Conservation (phyloP, 1,284 basidiomycete genomes). For the Apiotrichum gamsii region DNA sequence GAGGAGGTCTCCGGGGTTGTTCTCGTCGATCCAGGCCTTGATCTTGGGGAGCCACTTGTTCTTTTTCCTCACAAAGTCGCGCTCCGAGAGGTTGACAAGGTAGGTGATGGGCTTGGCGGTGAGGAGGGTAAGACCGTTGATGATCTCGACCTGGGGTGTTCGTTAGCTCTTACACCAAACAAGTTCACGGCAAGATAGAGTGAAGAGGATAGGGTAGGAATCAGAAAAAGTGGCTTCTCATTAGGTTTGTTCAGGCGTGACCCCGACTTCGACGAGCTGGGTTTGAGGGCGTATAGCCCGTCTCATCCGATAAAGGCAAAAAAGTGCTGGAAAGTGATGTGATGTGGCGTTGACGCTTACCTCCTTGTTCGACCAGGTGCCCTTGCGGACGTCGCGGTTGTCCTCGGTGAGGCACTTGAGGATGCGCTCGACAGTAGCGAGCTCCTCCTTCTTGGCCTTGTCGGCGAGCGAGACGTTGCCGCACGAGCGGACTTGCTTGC, state of each 20-base stretch:
- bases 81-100: constrained; percentile 94
- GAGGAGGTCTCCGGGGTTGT: constrained; percentile 92
- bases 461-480: constrained; percentile 80
- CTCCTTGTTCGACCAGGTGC: constrained; percentile 95
- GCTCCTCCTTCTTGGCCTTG: constrained; percentile 94
- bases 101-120: constrained; percentile 98
- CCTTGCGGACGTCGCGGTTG: constrained; percentile 87
- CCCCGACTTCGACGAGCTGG: constrained; percentile 63
- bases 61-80: constrained; percentile 94
- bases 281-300: constrained; percentile 70
- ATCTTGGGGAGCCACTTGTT: constrained; percentile 99
- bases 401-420: constrained; percentile 73
- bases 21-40: constrained; percentile 95
- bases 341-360: constrained; percentile 51
- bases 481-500: constrained; percentile 57
- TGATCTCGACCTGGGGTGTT: constrained; percentile 73
- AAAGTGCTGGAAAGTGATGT: background rate
- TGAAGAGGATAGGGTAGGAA: constrained; percentile 10
- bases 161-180: constrained; percentile 12
- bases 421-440: constrained; percentile 80
- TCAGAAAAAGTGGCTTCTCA: constrained; percentile 46
- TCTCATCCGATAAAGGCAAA: constrained; percentile 56
- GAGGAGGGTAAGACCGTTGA: constrained; percentile 84
- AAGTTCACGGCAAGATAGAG: background rate
- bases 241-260: constrained; percentile 59